Base-by-base conservation (phyloP, 164 flowering plant genomes). In the Stephania cephalantha region DNA sequence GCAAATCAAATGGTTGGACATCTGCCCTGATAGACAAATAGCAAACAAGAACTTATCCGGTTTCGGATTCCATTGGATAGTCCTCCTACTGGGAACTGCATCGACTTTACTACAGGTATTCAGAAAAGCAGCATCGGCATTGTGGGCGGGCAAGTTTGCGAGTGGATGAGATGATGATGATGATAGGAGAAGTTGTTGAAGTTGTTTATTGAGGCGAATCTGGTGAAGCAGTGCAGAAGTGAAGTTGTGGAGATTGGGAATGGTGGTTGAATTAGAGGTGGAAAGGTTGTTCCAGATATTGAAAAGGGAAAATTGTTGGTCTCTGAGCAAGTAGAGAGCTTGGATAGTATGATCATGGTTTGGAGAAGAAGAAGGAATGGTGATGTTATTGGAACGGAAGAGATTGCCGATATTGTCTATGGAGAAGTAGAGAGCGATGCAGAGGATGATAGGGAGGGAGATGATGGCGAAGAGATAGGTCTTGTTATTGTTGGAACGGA, bases 1-100 rank as follows among this genome's bases (percentile, higher is more conserved):
- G 73, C 99, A 96, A 75, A 94, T 92, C 88, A 96, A 86, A 82
- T 90, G 98, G 81, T 96, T 96, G 2, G 97, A 92, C 99, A 94
- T 96, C 78, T 96, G 98, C n/a, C 99, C 98, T 1, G 98, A 94
- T 15, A 87, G 46, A 73, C 98, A 94, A 22, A 94, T 86, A 0
- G 97, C 93, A 74, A 94, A 86, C 82, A 96, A 81, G 74, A 80
- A 96, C 83, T 87, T 91, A 73, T 86, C 69, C 1, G 84, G 42
- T 64, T 78, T 88, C 0, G 97, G 98, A 52, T 88, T 90, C 99
- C 99, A 96, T 70, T 92, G 93, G n/a, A 96, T 83, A 1, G 89
- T 94, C 79, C 78, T 84, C 74, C 88, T 84, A 70, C 80, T 77
- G 1, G 81, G 72, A 13, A 81, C 50, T 73, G 76, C 83, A 72